These are phyloP conservation scores for Apium graveolens DNA, from an alignment of 129 eudicot species.

Conservation along the genomic window DNA sequence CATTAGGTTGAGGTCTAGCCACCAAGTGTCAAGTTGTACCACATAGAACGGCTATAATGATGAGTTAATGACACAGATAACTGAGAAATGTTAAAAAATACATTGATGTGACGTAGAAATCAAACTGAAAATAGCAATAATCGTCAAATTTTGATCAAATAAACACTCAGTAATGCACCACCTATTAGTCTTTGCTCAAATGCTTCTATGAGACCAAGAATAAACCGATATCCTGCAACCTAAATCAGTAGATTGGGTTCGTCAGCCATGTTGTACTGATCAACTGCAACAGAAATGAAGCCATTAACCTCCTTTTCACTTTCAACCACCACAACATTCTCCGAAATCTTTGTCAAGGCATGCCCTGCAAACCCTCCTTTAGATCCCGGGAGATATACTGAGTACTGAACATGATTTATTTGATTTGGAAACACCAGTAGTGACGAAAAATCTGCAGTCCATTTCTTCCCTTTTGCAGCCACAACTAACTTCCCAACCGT, in stretches of 20 bases:
- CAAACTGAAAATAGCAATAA: background rate
- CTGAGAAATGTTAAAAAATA: too few species aligned
- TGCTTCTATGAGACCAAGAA: background rate
- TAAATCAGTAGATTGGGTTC: conserved; percentile 18
- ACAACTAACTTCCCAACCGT: conserved; percentile 51
- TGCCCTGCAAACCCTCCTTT: conserved; percentile 34
- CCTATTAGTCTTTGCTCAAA: background rate
- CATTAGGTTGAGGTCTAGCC: too few species aligned
- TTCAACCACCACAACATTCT: conserved; percentile 55
- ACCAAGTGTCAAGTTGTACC: too few species aligned
- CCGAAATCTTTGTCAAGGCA: conserved; percentile 49
- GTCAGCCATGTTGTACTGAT: conserved; percentile 40
- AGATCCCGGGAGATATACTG: conserved; percentile 32
- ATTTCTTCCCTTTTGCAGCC: conserved; percentile 49
- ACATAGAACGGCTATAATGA: too few species aligned
- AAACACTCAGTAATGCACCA: background rate
- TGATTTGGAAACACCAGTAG: conserved; percentile 54
- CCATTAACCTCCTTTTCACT: conserved; percentile 44
- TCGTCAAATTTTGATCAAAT: background rate
- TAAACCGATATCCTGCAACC: background rate
- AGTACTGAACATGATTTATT: conserved; percentile 53
- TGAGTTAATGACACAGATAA: too few species aligned
- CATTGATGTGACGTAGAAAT: too few species aligned
- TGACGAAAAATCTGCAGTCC: conserved; percentile 57
- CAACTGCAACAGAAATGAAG: conserved; percentile 50